These are phyloP conservation scores for Talaromyces sp. DNA, from an alignment of 2,329 filamentous ascomycete genomes.

Conservation along the genomic window DNA sequence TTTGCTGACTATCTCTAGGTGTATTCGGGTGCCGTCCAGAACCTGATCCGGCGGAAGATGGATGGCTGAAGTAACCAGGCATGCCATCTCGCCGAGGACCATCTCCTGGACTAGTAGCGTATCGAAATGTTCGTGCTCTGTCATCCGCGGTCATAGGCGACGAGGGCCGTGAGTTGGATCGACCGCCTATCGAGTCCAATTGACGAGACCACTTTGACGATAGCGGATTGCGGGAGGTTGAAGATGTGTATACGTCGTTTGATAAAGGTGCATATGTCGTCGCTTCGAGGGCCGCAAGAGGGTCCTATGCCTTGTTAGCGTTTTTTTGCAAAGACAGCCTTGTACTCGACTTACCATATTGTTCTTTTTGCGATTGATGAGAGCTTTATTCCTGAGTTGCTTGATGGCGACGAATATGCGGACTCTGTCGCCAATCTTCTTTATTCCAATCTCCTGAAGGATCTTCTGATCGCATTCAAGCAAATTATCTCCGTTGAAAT, in stretches of 20 bases:
- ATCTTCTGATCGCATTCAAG: constrained; percentile 96
- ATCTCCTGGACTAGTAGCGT: constrained; percentile 47
- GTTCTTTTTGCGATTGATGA: constrained; percentile 76
- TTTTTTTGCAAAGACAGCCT: neutral
- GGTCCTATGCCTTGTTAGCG: constrained; percentile 60
- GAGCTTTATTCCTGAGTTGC: constrained; percentile 73
- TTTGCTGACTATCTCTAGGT: constrained; percentile 62
- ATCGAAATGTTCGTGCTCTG: constrained; percentile 59
- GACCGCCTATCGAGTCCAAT: constrained; percentile 35
- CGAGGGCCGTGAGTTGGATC: constrained; percentile 61
- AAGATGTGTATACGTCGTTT: constrained; percentile 61
- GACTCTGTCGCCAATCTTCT: constrained; percentile 94
- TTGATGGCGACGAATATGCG: constrained; percentile 85
- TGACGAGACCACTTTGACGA: constrained; percentile 55
- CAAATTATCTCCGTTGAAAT: constrained; percentile 96
- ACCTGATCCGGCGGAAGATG: constrained; percentile 54
- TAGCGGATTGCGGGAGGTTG: constrained; percentile 53
- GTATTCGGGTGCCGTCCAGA: constrained; percentile 59
- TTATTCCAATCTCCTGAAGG: constrained; percentile 95
- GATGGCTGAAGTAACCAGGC: constrained; percentile 55
- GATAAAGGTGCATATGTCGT: constrained; percentile 61
- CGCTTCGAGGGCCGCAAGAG: constrained; percentile 74
- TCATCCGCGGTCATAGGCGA: constrained; percentile 67
- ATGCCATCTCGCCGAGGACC: constrained; percentile 51
- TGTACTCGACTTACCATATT: constrained; percentile 66